Evolutionary conservation across 352 stramenopile genomes (phyloP).

Genomic region (Globisporangium camurandrum): DNA sequence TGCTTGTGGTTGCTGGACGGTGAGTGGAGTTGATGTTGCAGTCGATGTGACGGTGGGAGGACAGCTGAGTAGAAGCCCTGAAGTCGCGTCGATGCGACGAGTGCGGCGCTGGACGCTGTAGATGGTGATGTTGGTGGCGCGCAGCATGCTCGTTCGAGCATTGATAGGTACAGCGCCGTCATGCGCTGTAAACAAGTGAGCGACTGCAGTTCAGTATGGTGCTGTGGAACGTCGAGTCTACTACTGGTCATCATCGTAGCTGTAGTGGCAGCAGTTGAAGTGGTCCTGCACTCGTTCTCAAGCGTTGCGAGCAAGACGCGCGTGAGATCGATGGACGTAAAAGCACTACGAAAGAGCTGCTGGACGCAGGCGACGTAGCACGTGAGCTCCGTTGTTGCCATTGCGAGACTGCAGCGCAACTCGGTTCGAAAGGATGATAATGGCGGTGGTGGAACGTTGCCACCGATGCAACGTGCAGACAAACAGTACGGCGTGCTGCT

Average conservation of each 20-base stretch:
- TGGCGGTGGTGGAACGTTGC: too few relatives aligned
- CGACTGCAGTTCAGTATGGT: background rate
- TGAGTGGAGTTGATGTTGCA: background rate
- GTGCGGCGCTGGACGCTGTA: background rate
- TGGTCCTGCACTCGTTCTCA: background rate
- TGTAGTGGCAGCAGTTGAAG: background rate
- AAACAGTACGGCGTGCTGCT: too few relatives aligned
- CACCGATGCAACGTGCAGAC: too few relatives aligned
- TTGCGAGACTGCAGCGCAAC: conserved; percentile 9
- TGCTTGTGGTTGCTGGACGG: background rate
- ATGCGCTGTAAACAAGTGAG: conserved; percentile 12
- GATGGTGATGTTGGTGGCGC: too few relatives aligned
- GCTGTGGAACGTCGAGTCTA: too few relatives aligned
- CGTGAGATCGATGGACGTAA: conserved; percentile 2
- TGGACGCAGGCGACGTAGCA: conserved; percentile 8
- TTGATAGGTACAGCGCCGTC: conserved; percentile 11
- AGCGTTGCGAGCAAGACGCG: conserved; percentile 1
- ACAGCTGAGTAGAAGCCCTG: background rate
- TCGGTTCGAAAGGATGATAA: too few relatives aligned
- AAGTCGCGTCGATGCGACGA: conserved; percentile 5
- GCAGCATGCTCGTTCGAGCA: conserved; percentile 18
- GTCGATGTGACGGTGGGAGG: background rate
- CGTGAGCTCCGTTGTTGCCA: conserved; percentile 7
- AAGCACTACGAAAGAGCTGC: conserved; percentile 14
- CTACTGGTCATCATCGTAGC: too few relatives aligned